Base-by-base conservation (phyloP, 2,329 filamentous ascomycete species). In the Rosellinia necatrix region DNA sequence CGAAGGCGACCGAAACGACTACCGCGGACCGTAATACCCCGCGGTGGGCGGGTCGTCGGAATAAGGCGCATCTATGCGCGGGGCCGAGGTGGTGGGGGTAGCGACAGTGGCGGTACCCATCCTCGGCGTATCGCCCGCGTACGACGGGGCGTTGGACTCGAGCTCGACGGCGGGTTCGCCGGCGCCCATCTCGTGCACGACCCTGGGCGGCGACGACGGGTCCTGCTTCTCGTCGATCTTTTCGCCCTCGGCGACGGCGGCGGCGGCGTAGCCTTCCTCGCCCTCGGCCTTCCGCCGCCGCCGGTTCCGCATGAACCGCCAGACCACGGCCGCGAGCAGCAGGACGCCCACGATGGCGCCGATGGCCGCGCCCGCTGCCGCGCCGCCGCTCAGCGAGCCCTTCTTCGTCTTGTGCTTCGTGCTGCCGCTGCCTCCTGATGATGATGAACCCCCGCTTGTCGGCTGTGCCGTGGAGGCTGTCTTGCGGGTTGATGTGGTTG, bases 311-410 rank as follows among this genome's bases (percentile, higher is more conserved):
- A 42, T 3, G 35, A 19, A 8, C 7, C 29, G 12, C 41, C 25
- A 41, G 15, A 56, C 8, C 12, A 34, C 4, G 12, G 21, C 41
- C 6, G 13, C 38, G 4, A 48, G 12, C 7, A 10, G 3, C 27
- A 19, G 2, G 10, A 58, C 1, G 4, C 38, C 58, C 1, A 22
- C 50, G n/a, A 60, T 6, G 3, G 17, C 50, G n/a, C 46, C 50
- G n/a, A 60, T 27, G 9, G 32, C 47, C 13, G 58, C 52, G 5
- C 58, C 58, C 6, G 51, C 50, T 9, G 27, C 29, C 2, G 32
- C 50, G 15, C 58, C 58, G 8, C n/a, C n/a, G 35, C 44, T 13
- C n/a, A n/a, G n/a, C n/a, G n/a, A n/a, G 5, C 48, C 3, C 22
- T 13, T 22, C 4, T 32, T 32, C 24, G 21, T 38, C 21, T 37